These are phyloP conservation scores for Dictyostelium discoideum DNA, from an alignment of 78 protist species.

Conservation along the genomic window dicty_2.7 NC_007088.5:961001-961500, in stretches of 20 bases:
- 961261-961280: slow-evolving; percentile 33
- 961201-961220: slow-evolving; percentile 56
- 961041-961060: too few relatives aligned
- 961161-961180: slow-evolving; percentile 27
- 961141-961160: slow-evolving; percentile 51
- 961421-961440: slow-evolving; percentile 76
- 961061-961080: too few relatives aligned
- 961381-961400: slow-evolving; percentile 74
- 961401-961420: slow-evolving; percentile 65
- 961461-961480: slow-evolving; percentile 53
- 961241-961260: slow-evolving; percentile 62
- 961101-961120: not conserved
- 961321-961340: not conserved
- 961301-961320: not conserved
- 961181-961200: slow-evolving; percentile 65
- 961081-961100: too few relatives aligned
- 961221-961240: slow-evolving; percentile 56
- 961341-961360: too few relatives aligned
- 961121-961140: slow-evolving; percentile 58
- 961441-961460: slow-evolving; percentile 60
- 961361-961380: slow-evolving; percentile 10
- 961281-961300: not conserved
- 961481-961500: slow-evolving; percentile 67
- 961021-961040: too few relatives aligned
- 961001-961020: too few relatives aligned